Evolutionary conservation across 768 basidiomycete genomes (phyloP).

Genomic region (Suillus subluteus): DNA sequence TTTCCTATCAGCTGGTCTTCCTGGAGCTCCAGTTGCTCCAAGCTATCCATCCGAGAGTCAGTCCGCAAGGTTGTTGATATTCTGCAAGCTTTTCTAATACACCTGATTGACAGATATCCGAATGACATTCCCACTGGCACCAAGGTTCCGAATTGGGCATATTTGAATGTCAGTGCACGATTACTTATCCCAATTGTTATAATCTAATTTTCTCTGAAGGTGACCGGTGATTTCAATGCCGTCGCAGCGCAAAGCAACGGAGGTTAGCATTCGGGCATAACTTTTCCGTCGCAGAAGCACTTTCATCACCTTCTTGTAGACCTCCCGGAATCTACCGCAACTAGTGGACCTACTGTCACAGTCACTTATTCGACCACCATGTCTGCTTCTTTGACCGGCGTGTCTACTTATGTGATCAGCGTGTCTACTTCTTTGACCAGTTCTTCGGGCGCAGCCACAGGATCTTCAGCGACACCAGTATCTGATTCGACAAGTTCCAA

Average conservation of each 20-base stretch:
- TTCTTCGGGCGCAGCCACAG: constrained; percentile 15
- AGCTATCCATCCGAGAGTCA: constrained; percentile 35
- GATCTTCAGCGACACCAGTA: constrained; percentile 13
- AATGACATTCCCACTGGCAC: constrained; percentile 49
- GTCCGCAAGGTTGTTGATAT: constrained; percentile 9
- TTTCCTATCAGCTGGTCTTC: constrained; percentile 46
- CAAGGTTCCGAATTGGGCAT: constrained; percentile 66
- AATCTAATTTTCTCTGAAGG: constrained; percentile 10
- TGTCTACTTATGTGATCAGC: constrained; percentile 10
- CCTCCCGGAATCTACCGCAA: constrained; percentile 45
- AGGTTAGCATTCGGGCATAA: constrained; percentile 20
- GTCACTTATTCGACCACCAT: constrained; percentile 13
- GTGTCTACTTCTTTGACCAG: constrained; percentile 21
- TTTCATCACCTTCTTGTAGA: constrained; percentile 29
- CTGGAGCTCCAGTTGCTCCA: constrained; percentile 53
- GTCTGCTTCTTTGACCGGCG: constrained; percentile 19
- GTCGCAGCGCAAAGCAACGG: constrained; percentile 38
- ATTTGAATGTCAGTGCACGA: constrained; percentile 54
- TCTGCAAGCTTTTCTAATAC: not conserved
- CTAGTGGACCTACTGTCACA: constrained; percentile 30
- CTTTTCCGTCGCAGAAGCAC: not conserved
- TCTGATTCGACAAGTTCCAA: constrained; percentile 25
- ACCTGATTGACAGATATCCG: constrained; percentile 44
- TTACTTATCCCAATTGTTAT: constrained; percentile 5
- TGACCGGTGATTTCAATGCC: constrained; percentile 41